Base-by-base conservation (phyloP, 2,329 filamentous ascomycete genomes). In the Arthrinium phaeospermum region DNA sequence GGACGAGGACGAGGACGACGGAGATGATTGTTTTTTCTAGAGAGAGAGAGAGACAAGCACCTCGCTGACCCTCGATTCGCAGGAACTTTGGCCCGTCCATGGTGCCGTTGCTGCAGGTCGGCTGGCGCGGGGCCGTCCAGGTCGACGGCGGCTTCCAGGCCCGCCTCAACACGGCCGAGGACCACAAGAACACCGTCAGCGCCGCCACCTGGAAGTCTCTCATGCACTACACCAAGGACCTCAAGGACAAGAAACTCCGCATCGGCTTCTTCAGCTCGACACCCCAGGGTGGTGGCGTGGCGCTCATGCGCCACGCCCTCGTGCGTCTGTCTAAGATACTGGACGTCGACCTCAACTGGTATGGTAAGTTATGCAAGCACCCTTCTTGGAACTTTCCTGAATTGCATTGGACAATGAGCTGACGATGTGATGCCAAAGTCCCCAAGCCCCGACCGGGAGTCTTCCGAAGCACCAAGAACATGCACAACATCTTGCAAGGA, bases 401-500 rank as follows among this genome's bases (percentile, higher is more conserved):
- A 16, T 10, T 3, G 1, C 22, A 13, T 10, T 22, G 46, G 37
- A 46, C 34, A 30, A 30, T 45, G 37, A 87, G 93, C 53, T 61
- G 10, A 61, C 7, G 3, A 0, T 61, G 8, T 41, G 22, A 2
- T 30, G 34, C 30, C 8, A 64, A n/a, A 64, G 57, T 96, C 0
- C 94, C 94, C 8, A 94, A 94, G 80, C 93, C 94, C 30, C 91
- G 92, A 69, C 93, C 93, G 3, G 91, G 92, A 22, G 91, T 96
- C 14, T 96, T 96, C 82, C 88, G 93, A 69, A 92, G 94, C 81
- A 96, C 94, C 76, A 96, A 96, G 83, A 95, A 92, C 75, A 93
- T 95, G 76, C 94, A 96, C 88, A 96, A 96, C 82, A 95, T 96
- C 75, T 89, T 96, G 3, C 94, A 96, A 82, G 94, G 93, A 12